Conservation (phyloP, 140 eudicot genomes). For the Senecio squalidus region DNA sequence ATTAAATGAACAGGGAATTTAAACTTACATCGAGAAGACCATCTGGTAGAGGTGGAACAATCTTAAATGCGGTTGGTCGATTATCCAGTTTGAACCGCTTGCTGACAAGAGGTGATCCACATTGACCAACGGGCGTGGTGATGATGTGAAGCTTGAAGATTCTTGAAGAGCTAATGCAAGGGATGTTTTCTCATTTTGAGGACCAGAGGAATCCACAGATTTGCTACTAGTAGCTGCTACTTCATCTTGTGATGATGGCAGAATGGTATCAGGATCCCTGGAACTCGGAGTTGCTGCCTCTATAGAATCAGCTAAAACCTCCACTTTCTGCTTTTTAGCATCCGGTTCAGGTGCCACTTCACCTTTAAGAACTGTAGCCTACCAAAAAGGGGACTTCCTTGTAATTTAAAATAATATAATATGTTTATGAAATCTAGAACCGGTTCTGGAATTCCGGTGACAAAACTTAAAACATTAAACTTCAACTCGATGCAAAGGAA, state of each 20-base stretch:
- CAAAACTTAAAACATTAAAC: neutral
- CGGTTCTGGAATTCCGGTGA: neutral
- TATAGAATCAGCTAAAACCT: slow-evolving; percentile 21
- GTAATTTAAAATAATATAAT: neutral
- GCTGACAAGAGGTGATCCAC: slow-evolving; percentile 37
- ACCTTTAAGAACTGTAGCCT: slow-evolving; percentile 62
- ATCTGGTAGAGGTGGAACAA: slow-evolving; percentile 63
- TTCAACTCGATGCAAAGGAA: neutral
- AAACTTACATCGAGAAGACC: slow-evolving; percentile 65
- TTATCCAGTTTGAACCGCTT: slow-evolving; percentile 83
- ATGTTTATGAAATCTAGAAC: neutral
- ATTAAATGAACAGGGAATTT: neutral
- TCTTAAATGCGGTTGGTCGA: slow-evolving; percentile 71
- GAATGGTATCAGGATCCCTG: slow-evolving; percentile 24
- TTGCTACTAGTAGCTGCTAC: slow-evolving; percentile 15
- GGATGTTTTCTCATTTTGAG: slow-evolving; percentile 29
- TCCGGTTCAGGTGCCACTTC: slow-evolving; percentile 47
- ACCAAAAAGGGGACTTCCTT: slow-evolving; percentile 15
- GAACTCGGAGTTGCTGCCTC: slow-evolving; percentile 32
- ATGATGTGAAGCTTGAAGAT: slow-evolving; percentile 37
- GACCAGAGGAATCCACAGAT: slow-evolving; percentile 26
- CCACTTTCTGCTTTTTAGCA: slow-evolving; percentile 47
- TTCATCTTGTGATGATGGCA: slow-evolving; percentile 36
- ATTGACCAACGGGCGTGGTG: slow-evolving; percentile 39
- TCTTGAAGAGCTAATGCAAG: slow-evolving; percentile 28